Percentiles rank a stretch among this genome's conserved stretches.
Conservation (phyloP, 225 moss, liverwort and hornwort genomes). For the Bryoerythrophyllum caledonicum region DNA sequence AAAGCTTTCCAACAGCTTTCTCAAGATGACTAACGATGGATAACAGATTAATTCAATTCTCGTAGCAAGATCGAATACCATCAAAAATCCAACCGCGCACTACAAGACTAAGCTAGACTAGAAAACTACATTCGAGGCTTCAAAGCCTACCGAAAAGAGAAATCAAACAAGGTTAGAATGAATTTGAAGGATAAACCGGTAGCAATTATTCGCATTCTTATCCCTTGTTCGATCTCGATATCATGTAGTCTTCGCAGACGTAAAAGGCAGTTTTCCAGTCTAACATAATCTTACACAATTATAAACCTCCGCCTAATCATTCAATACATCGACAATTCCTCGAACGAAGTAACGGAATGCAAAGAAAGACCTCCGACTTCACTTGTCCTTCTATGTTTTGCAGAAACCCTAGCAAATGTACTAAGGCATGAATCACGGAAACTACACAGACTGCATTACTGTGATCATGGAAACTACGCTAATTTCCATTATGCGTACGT, state of each 20-base stretch:
- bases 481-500: no score
- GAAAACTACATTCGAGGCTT: not conserved
- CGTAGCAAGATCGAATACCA: not conserved
- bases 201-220: not conserved
- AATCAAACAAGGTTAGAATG: not conserved
- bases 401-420: slow-evolving; percentile 18
- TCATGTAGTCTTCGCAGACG: not conserved
- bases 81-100: not conserved
- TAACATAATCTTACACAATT: not conserved
- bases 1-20: no score
- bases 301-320: not conserved
- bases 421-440: not conserved
- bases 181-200: not conserved
- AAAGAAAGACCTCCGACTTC: not conserved
- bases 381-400: no score
- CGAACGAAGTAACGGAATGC: not conserved
- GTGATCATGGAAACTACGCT: no score
- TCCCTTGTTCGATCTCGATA: not conserved
- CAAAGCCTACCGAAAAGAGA: not conserved
- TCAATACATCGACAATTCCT: not conserved
- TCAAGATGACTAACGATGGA: no score
- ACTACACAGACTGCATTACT: no score
- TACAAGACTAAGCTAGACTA: not conserved
- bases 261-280: not conserved
- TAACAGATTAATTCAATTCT: not conserved